These are phyloP conservation scores for Aspergillus melleus DNA, from an alignment of 2,329 filamentous ascomycete species.

Conservation along the genomic window DNA sequence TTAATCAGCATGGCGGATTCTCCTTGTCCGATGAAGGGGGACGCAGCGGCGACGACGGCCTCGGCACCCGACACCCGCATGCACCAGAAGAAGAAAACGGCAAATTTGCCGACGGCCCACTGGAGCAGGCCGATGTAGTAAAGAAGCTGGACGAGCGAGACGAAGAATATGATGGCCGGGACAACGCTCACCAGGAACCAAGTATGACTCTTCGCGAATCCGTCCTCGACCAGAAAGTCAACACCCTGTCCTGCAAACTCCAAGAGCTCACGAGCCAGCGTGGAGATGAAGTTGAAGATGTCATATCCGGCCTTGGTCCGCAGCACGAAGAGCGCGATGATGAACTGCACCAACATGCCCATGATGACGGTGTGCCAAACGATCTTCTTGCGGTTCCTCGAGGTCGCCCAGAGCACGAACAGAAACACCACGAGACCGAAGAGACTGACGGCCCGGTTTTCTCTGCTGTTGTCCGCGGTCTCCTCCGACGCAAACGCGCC, in stretches of 20 bases:
- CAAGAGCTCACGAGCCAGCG: slow-evolving; percentile 70
- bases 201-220: slow-evolving; percentile 42
- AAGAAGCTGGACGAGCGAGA: slow-evolving; percentile 82
- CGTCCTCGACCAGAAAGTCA: slow-evolving; percentile 63
- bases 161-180: slow-evolving; percentile 96
- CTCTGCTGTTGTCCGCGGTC: slow-evolving; percentile 71
- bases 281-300: slow-evolving; percentile 87
- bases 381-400: slow-evolving; percentile 62
- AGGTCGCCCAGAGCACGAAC: slow-evolving; percentile 66
- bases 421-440: slow-evolving; percentile 76
- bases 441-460: slow-evolving; percentile 76
- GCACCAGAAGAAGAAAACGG: slow-evolving; percentile 86
- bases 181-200: slow-evolving; percentile 79
- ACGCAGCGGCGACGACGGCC: slow-evolving; percentile 89
- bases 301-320: slow-evolving; percentile 78
- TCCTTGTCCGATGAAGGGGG: slow-evolving; percentile 91
- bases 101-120: slow-evolving; percentile 87
- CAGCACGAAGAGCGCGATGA: slow-evolving; percentile 85
- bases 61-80: slow-evolving; percentile 87
- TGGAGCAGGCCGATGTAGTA: slow-evolving; percentile 80
- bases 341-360: slow-evolving; percentile 84
- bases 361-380: slow-evolving; percentile 79
- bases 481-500: slow-evolving; percentile 75
- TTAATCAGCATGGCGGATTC: slow-evolving; percentile 91
- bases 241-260: slow-evolving; percentile 74